Percentiles rank a stretch among this genome's conserved stretches.
Conservation (phyloP, 768 basidiomycete species). For the Cubamyces sp. region DNA sequence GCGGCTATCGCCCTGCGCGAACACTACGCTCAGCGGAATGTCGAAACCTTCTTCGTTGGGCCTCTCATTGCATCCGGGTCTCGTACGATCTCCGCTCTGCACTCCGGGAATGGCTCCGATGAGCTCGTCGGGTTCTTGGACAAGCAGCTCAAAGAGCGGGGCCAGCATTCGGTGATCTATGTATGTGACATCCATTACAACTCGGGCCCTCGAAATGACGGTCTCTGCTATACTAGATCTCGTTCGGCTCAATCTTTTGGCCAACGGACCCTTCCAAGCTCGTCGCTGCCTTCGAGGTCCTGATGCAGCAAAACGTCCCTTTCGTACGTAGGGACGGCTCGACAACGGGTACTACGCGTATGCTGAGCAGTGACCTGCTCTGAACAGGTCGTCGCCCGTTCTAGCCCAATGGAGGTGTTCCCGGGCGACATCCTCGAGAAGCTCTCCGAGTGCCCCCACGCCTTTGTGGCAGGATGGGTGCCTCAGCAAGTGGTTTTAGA, state of each 20-base stretch:
- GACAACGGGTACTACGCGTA: neutral
- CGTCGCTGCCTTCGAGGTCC: constrained; percentile 24
- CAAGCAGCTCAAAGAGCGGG: constrained; percentile 14
- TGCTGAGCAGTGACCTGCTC: no score
- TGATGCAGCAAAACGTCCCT: constrained; percentile 27
- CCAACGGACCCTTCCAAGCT: constrained; percentile 21
- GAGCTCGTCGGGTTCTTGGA: constrained; percentile 25
- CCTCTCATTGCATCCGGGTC: constrained; percentile 13
- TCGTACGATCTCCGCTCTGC: neutral
- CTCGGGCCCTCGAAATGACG: no score
- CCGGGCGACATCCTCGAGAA: neutral
- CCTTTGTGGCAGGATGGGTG: neutral
- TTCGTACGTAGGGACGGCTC: constrained; percentile 21
- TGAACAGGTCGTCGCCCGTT: constrained; percentile 2
- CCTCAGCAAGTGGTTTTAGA: constrained; percentile 14
- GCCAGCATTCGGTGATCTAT: constrained; percentile 27
- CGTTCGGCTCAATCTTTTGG: constrained; percentile 30
- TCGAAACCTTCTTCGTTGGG: constrained; percentile 20
- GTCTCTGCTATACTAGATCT: constrained; percentile 22
- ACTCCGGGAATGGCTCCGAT: neutral
- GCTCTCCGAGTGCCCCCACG: neutral
- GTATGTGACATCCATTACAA: neutral
- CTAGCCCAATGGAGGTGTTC: neutral
- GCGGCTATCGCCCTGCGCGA: neutral
- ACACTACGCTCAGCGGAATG: constrained; percentile 4